Percentiles rank a stretch among this genome's conserved stretches.
Conservation (phyloP, 352 stramenopile species). For the Pythium angustatum region DNA sequence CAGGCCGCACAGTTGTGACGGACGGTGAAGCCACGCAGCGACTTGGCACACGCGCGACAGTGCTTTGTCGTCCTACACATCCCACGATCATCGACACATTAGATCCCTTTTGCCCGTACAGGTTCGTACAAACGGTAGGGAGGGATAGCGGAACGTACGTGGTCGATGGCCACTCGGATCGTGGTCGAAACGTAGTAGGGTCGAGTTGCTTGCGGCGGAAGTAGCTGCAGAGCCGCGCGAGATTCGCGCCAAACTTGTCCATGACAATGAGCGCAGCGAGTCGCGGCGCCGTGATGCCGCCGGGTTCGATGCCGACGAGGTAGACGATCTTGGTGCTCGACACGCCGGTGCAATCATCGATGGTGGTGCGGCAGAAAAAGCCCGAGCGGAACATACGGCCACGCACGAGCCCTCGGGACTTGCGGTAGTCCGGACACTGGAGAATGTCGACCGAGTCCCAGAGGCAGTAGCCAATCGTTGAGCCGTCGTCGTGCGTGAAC, state of each 20-base stretch:
- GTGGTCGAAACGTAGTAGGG: slow-evolving; percentile 50
- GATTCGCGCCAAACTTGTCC: slow-evolving; percentile 45
- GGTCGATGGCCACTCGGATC: slow-evolving; percentile 43
- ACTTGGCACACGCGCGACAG: slow-evolving; percentile 38
- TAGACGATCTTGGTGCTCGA: slow-evolving; percentile 60
- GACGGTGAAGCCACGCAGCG: slow-evolving; percentile 39
- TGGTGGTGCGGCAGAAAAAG: slow-evolving; percentile 39
- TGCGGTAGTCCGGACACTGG: slow-evolving; percentile 21
- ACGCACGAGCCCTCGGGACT: slow-evolving; percentile 28
- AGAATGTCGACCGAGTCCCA: slow-evolving; percentile 55
- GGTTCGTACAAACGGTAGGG: neutral
- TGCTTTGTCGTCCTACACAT: slow-evolving; percentile 26
- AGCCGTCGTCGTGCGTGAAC: slow-evolving; percentile 37
- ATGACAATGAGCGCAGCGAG: slow-evolving; percentile 43
- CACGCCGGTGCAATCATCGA: neutral
- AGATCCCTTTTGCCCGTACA: no score
- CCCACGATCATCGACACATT: no score
- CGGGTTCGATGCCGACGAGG: slow-evolving; percentile 47
- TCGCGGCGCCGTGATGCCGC: slow-evolving; percentile 30
- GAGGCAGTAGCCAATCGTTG: slow-evolving; percentile 59
- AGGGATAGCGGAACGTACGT: slow-evolving; percentile 34
- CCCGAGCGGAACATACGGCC: slow-evolving; percentile 53
- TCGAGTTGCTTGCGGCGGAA: slow-evolving; percentile 53
- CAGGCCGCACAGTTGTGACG: slow-evolving; percentile 52
- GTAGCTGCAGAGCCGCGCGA: slow-evolving; percentile 46